Percentiles rank a stretch among this genome's conserved stretches.
Conservation (phyloP, 257 asterid species). For the Dorcoceras hygrometricum region DNA sequence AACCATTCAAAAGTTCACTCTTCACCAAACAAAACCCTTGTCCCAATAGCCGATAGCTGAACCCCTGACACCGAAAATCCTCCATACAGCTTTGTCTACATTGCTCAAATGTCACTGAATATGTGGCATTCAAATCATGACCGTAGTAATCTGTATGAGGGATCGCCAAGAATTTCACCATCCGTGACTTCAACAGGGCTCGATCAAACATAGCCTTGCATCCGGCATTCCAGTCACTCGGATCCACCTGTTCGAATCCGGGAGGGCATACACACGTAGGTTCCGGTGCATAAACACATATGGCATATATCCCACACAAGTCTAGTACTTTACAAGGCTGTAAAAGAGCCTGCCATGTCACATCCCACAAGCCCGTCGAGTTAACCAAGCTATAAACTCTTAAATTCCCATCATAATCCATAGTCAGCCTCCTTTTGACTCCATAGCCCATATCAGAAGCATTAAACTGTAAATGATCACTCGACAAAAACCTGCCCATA, state of each 20-base stretch:
- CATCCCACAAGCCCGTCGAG: conserved; percentile 53
- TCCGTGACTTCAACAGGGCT: conserved; percentile 15
- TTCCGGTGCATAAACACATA: conserved; percentile 44
- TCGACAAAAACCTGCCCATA: conserved; percentile 51
- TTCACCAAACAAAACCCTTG: conserved; percentile 44
- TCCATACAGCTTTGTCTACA: conserved; percentile 38
- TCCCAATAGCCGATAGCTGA: conserved; percentile 51
- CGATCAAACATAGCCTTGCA: conserved; percentile 43
- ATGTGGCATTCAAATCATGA: conserved; percentile 41
- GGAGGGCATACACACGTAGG: conserved; percentile 60
- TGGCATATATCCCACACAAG: conserved; percentile 60
- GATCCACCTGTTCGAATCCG: conserved; percentile 37
- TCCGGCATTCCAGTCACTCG: conserved; percentile 51
- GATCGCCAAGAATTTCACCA: conserved; percentile 44
- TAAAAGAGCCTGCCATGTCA: conserved; percentile 57
- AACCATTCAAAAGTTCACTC: conserved; percentile 56
- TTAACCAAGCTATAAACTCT: conserved; percentile 56
- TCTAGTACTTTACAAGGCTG: conserved; percentile 52
- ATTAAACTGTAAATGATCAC: conserved; percentile 45
- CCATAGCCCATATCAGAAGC: conserved; percentile 56
- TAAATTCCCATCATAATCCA: conserved; percentile 66
- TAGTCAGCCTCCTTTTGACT: conserved; percentile 47
- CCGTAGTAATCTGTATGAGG: conserved; percentile 65
- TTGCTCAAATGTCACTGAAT: conserved; percentile 30
- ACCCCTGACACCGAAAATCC: conserved; percentile 46